Evolutionary conservation across 2,329 filamentous ascomycete species (phyloP).

Genomic region (Colletotrichum karsti): DNA sequence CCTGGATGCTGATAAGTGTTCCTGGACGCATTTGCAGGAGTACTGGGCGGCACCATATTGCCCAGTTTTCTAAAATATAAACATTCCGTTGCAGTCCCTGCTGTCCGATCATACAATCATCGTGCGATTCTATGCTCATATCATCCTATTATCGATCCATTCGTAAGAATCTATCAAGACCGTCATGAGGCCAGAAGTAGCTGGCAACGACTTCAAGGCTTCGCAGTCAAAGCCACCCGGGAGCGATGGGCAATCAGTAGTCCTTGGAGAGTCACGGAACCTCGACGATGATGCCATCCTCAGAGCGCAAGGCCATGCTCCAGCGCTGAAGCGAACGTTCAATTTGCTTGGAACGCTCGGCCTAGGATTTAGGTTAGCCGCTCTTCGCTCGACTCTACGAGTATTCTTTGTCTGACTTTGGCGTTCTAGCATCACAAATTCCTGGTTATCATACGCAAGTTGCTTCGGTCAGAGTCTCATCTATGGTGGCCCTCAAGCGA

Average conservation of each 20-base stretch:
- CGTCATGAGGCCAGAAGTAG: neutral
- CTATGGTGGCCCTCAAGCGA: slow-evolving; percentile 29
- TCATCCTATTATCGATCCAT: no score
- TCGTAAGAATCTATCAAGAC: no score
- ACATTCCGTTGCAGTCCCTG: no score
- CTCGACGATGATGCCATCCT: slow-evolving; percentile 29
- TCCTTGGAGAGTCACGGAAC: neutral
- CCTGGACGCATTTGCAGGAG: no score
- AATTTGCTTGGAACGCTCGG: slow-evolving; percentile 27
- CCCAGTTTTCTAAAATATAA: no score
- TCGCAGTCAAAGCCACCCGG: neutral
- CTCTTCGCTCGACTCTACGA: neutral
- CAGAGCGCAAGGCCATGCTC: slow-evolving; percentile 27
- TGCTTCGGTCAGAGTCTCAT: slow-evolving; percentile 28
- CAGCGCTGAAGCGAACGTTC: slow-evolving; percentile 28
- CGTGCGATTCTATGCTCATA: no score
- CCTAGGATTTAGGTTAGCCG: neutral
- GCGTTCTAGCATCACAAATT: slow-evolving; percentile 29
- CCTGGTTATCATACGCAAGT: slow-evolving; percentile 28
- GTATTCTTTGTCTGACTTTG: no score
- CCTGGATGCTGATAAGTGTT: no score
- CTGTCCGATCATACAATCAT: no score
- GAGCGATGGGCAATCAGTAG: neutral
- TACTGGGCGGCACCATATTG: no score
- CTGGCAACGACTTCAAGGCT: neutral